Evolutionary conservation across 2,329 filamentous ascomycete genomes (phyloP), one percentile per base, ranked within the genome.

Genomic region (Fusarium haematococcum): DNA sequence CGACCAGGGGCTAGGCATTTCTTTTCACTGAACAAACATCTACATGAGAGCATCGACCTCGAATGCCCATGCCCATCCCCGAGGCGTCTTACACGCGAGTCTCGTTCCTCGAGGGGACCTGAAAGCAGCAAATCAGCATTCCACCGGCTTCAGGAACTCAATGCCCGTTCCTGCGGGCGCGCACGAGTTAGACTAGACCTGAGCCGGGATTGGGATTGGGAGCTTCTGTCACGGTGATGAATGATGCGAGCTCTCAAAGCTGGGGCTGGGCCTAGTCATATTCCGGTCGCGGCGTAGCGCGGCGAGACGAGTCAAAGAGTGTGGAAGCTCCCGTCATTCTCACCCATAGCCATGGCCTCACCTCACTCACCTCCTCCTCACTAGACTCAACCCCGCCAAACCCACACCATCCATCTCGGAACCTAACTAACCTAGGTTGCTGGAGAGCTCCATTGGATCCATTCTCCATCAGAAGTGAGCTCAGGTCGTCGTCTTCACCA

Each of bases 381-480:
- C 45, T 50, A 50, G 25, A 30, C 45, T 50, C 16, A 52, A 52
- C 48, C 48, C 48, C 48, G 48, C 48, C 48, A 52, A 52, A 52
- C 48, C 48, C 48, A 52, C 48, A 52, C 48, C 48, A 52, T 52
- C 48, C 48, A 52, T 52, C 48, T 52, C 48, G 27, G 48, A 52
- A 52, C 48, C 48, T 52, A 52, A 32, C 48, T 32, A 52, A 32
- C 27, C 25, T 52, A 52, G 18, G 48, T 52, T 52, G 48, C 27
- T 52, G 48, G 48, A 52, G 48, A 52, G 48, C 48, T 52, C 48
- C 48, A 52, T 52, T 30, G 41, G 41, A 45, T 45, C 41, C 48
- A 52, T 52, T 32, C 27, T 52, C 48, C 54, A 58, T 58, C 54
- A n/a, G 48, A 52, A 52, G 48, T n/a, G 48, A 59, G 56, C 56